These are phyloP conservation scores for Pinus taeda DNA, from an alignment of 75 land plant species.

Conservation along the genomic window DNA sequence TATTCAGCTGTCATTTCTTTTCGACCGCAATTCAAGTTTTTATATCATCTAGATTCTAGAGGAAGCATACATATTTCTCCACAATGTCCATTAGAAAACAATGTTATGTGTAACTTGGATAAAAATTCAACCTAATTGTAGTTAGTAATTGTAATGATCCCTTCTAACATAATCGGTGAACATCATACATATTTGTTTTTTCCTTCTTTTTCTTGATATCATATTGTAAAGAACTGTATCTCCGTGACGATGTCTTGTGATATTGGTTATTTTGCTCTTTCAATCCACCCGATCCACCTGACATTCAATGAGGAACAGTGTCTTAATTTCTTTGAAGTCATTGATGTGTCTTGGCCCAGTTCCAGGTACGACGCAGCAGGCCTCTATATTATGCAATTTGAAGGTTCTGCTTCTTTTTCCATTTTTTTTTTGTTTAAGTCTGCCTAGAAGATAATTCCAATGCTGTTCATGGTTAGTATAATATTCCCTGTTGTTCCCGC, in stretches of 20 bases:
- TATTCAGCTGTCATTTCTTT: neutral
- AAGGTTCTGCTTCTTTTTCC: too few relatives aligned
- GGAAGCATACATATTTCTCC: neutral
- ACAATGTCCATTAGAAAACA: neutral
- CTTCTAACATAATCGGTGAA: neutral
- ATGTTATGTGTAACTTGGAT: neutral
- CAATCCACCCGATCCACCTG: neutral
- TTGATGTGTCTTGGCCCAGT: too few relatives aligned
- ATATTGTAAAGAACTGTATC: neutral
- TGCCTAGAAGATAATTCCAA: too few relatives aligned
- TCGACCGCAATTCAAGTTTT: neutral
- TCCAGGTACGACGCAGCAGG: too few relatives aligned
- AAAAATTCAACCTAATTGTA: neutral
- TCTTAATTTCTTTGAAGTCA: too few relatives aligned
- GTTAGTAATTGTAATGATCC: neutral
- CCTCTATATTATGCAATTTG: too few relatives aligned
- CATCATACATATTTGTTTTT: neutral
- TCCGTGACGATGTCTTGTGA: neutral
- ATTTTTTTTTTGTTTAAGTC: too few relatives aligned
- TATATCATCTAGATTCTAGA: neutral
- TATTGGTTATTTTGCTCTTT: neutral
- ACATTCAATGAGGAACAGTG: too few relatives aligned
- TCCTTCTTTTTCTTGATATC: neutral
- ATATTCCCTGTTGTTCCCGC: too few relatives aligned
- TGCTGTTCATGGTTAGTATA: too few relatives aligned